Conservation (phyloP, 2,329 filamentous ascomycete species). For the Aspergillus phoenicis region DNA sequence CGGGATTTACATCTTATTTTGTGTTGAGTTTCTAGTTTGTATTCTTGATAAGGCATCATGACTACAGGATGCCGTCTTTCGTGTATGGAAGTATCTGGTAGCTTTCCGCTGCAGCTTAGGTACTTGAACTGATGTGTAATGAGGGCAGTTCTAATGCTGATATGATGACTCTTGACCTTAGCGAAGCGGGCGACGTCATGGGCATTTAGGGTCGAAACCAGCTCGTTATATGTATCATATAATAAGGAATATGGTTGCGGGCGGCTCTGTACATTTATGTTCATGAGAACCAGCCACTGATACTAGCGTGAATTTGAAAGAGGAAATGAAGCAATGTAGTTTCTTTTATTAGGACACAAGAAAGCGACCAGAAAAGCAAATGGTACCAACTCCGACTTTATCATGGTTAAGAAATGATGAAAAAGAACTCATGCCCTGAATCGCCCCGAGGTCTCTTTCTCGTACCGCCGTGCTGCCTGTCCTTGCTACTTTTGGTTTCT, state of each 20-base stretch:
- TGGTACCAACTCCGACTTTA: constrained; percentile 44
- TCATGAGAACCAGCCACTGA: neutral
- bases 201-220: no score
- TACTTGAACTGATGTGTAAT: no score
- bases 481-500: constrained; percentile 24
- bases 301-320: constrained; percentile 1
- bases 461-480: constrained; percentile 27
- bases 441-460: constrained; percentile 33
- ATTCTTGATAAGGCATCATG: no score
- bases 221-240: no score
- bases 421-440: constrained; percentile 40
- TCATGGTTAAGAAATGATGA: constrained; percentile 38
- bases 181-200: no score
- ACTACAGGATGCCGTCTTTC: no score
- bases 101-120: no score
- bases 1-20: no score
- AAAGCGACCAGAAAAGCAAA: constrained; percentile 32
- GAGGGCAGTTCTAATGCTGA: fast-evolving
- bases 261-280: neutral
- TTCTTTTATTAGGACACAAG: constrained; percentile 40
- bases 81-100: no score
- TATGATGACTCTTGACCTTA: no score
- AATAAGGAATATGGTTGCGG: no score
- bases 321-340: constrained; percentile 28
- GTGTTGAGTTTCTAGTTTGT: no score